Conservation (phyloP, 345 rosid species). For the Acer yangbiense region DNA sequence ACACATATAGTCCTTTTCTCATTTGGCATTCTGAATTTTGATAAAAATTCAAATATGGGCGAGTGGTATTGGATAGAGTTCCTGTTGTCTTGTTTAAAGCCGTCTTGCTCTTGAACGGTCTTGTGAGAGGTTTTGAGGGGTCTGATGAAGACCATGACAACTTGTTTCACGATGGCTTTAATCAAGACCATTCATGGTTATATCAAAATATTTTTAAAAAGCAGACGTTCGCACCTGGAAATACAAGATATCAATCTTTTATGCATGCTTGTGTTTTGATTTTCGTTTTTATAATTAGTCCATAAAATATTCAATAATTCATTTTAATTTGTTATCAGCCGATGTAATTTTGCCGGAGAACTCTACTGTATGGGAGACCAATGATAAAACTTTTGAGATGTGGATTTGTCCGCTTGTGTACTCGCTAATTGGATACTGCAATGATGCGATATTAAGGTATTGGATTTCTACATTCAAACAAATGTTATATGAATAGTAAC, state of each 20-base stretch:
- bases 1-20: too few relatives aligned
- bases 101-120: too few relatives aligned
- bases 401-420: slow-evolving; percentile 94
- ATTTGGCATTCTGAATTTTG: too few relatives aligned
- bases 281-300: slow-evolving; percentile 17
- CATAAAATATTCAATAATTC: slow-evolving; percentile 16
- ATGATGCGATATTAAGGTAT: slow-evolving; percentile 78
- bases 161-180: not conserved
- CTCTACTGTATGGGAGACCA: slow-evolving; percentile 73
- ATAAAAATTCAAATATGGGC: too few relatives aligned
- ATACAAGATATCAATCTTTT: not conserved
- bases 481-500: not conserved
- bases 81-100: too few relatives aligned
- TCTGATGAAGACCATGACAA: not conserved
- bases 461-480: slow-evolving; percentile 9
- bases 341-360: slow-evolving; percentile 62
- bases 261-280: slow-evolving; percentile 1
- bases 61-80: too few relatives aligned
- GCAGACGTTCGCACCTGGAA: not conserved
- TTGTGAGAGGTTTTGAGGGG: not conserved
- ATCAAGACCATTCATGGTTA: not conserved
- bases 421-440: slow-evolving; percentile 69
- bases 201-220: not conserved
- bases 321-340: slow-evolving; percentile 43
- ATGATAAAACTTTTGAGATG: slow-evolving; percentile 64